Percentiles rank a stretch among this genome's conserved stretches.
These are phyloP conservation scores for Xerocomellus chrysenteron DNA, from an alignment of 768 basidiomycete species.

Conservation along the genomic window DNA sequence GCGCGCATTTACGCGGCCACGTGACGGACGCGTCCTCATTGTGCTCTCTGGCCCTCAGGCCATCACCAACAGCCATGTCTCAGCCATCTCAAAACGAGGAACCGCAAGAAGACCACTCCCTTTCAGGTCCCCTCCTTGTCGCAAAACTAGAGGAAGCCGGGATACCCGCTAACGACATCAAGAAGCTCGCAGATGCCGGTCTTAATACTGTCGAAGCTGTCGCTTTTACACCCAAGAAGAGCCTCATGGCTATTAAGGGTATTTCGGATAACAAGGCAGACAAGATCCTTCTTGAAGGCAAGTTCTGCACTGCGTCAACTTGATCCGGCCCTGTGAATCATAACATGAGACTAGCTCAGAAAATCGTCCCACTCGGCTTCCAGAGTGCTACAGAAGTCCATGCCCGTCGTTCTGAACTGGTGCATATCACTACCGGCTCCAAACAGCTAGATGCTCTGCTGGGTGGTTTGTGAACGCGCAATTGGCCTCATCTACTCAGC, in stretches of 20 bases:
- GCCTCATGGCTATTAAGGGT: constrained; percentile 86
- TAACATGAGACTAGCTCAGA: constrained; percentile 60
- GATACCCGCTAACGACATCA: constrained; percentile 86
- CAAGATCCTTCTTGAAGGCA: constrained; percentile 91
- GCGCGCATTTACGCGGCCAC: constrained; percentile 25
- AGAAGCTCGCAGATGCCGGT: constrained; percentile 92
- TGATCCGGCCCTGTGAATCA: constrained; percentile 3
- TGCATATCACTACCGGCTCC: constrained; percentile 95
- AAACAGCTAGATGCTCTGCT: constrained; percentile 94
- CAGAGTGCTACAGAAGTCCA: constrained; percentile 98
- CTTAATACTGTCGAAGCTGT: constrained; percentile 93
- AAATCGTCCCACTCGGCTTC: constrained; percentile 96
- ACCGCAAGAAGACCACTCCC: constrained; percentile 49
- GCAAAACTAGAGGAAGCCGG: constrained; percentile 86
- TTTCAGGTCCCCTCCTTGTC: constrained; percentile 82
- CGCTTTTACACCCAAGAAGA: constrained; percentile 96
- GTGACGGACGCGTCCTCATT: constrained; percentile 31
- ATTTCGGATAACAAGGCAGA: constrained; percentile 98
- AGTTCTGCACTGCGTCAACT: constrained; percentile 18
- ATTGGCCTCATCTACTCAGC: neutral
- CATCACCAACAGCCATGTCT: constrained; percentile 30
- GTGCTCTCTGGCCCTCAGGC: neutral
- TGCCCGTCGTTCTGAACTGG: constrained; percentile 89
- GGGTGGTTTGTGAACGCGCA: constrained; percentile 57
- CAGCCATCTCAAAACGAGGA: constrained; percentile 54